Conservation (phyloP, 2,329 filamentous ascomycete species). For the Xylaria sp. region DNA sequence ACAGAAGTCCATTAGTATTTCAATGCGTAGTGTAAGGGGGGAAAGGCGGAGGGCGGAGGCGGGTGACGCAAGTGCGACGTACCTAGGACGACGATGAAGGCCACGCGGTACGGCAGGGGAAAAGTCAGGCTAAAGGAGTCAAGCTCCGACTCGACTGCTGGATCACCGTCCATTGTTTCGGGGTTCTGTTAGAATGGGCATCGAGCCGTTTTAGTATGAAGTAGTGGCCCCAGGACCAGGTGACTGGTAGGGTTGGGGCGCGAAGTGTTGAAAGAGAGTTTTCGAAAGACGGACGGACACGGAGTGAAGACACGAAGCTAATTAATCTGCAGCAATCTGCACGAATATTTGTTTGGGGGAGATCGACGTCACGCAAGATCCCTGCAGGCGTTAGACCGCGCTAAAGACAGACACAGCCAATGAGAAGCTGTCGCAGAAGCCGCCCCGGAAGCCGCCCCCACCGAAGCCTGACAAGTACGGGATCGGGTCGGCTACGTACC, state of each 20-base stretch:
- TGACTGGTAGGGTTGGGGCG: background rate
- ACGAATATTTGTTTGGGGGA: slow-evolving; percentile 11
- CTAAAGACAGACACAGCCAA: slow-evolving; percentile 8
- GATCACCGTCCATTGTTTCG: slow-evolving; percentile 71
- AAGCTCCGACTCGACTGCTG: slow-evolving; percentile 71
- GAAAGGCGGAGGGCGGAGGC: background rate
- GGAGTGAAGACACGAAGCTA: background rate
- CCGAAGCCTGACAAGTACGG: background rate
- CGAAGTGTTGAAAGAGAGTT: background rate
- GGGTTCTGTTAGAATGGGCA: slow-evolving; percentile 16
- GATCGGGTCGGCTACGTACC: background rate
- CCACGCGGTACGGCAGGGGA: slow-evolving; percentile 87
- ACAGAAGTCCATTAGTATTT: slow-evolving; percentile 16
- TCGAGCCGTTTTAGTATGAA: slow-evolving; percentile 15
- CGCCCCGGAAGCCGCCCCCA: too few species aligned
- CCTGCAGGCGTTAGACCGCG: slow-evolving; percentile 4
- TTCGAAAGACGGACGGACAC: slow-evolving; percentile 13
- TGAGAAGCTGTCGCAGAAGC: background rate
- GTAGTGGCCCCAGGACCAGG: too few species aligned
- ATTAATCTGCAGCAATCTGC: background rate
- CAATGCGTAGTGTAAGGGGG: background rate
- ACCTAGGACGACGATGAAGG: slow-evolving; percentile 86
- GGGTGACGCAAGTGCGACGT: slow-evolving; percentile 8
- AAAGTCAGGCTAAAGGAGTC: slow-evolving; percentile 88
- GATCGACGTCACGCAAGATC: slow-evolving; percentile 26